Percentiles rank a stretch among this genome's conserved stretches.
Conservation (phyloP, 345 rosid genomes). For the Cardamine resedifolia region DNA sequence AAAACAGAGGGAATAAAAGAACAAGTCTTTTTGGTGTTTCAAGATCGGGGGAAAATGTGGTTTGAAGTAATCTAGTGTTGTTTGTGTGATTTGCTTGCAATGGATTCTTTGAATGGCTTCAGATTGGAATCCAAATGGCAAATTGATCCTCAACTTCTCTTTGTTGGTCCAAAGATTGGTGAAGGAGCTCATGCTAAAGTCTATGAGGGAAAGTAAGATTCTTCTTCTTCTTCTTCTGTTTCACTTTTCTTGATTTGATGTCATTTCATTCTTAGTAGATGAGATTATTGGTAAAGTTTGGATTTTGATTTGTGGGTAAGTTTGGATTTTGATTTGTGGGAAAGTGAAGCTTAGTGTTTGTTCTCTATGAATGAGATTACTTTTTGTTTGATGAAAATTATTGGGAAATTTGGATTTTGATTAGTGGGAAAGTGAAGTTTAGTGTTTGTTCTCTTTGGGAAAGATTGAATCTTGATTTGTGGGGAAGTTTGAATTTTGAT, state of each 20-base stretch:
- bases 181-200: conserved; percentile 99
- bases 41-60: conserved; percentile 37
- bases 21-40: conserved; percentile 14
- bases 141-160: conserved; percentile 87
- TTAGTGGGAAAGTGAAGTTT: background rate
- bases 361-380: background rate
- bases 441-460: background rate
- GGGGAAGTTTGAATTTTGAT: background rate
- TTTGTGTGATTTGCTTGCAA: conserved; percentile 31
- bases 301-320: conserved; percentile 26
- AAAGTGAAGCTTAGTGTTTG: background rate
- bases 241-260: background rate
- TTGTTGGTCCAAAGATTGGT: conserved; percentile 95
- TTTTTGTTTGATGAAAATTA: background rate
- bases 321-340: conserved; percentile 25
- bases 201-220: conserved; percentile 93
- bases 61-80: conserved; percentile 26
- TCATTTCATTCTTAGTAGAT: background rate
- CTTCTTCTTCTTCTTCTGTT: conserved; percentile 22
- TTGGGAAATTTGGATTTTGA: conserved; percentile 17
- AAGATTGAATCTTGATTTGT: no score
- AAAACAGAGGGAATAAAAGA: background rate
- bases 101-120: conserved; percentile 78
- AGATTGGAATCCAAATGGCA: conserved; percentile 74
- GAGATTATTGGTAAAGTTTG: conserved; percentile 17